Evolutionary conservation across 306 rosid species (phyloP).

Genomic region (Cucumis melo): DNA sequence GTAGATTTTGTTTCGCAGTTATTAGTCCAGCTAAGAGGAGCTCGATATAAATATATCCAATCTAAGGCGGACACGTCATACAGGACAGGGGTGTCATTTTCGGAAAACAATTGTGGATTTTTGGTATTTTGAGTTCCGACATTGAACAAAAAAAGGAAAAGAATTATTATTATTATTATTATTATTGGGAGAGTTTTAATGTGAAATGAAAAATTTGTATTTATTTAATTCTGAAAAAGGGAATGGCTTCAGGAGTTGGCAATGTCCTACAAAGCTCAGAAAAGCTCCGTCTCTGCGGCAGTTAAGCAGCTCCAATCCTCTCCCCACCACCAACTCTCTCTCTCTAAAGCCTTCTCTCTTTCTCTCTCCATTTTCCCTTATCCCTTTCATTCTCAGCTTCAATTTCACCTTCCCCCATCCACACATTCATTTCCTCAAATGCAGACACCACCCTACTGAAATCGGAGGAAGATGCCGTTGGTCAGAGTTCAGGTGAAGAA

Average conservation of each 20-base stretch:
- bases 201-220: neutral
- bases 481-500: constrained; percentile 64
- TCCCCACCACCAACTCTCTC: constrained; percentile 2
- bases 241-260: constrained; percentile 9
- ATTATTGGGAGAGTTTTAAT: neutral
- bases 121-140: neutral
- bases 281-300: neutral
- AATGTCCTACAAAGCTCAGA: constrained; percentile 3
- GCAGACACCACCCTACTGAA: neutral
- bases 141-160: neutral
- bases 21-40: neutral
- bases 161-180: neutral
- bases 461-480: constrained; percentile 51
- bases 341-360: neutral
- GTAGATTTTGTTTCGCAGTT: neutral
- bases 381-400: neutral
- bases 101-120: neutral
- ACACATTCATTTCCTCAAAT: neutral
- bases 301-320: constrained; percentile 3
- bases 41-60: neutral
- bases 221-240: neutral
- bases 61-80: neutral
- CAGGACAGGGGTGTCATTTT: neutral
- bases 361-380: neutral
- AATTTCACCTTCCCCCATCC: neutral